Conservation (phyloP, 73 alveolate species). For the Paramecium pentaurelia region DNA sequence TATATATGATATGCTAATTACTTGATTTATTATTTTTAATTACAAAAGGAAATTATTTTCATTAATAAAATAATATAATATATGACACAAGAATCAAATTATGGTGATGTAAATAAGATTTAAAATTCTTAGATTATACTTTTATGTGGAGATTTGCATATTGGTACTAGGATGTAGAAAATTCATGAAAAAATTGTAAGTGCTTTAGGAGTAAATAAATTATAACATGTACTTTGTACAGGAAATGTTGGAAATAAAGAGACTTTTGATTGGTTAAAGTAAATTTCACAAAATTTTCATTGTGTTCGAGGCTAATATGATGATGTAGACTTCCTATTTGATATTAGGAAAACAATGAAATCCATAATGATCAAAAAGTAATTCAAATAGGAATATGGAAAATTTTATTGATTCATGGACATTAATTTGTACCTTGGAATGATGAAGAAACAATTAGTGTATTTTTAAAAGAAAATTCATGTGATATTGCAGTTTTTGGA, state of each 20-base stretch:
- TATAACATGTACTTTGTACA: constrained; percentile 88
- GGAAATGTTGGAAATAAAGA: constrained; percentile 94
- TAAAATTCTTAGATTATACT: constrained; percentile 69
- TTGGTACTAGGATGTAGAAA: constrained; percentile 83
- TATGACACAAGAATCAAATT: not conserved
- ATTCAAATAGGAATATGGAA: constrained; percentile 85
- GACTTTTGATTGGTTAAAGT: constrained; percentile 88
- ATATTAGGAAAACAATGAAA: constrained; percentile 73
- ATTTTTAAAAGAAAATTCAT: constrained; percentile 80
- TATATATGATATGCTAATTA: no score
- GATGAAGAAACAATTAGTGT: constrained; percentile 91
- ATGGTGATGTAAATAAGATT: constrained; percentile 4
- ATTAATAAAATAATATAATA: not conserved
- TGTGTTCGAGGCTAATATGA: constrained; percentile 92
- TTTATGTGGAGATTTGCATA: constrained; percentile 84
- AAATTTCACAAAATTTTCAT: constrained; percentile 71
- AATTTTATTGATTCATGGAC: constrained; percentile 92
- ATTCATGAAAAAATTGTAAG: constrained; percentile 84
- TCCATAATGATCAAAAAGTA: constrained; percentile 62
- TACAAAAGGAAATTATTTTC: not conserved
- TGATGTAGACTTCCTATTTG: constrained; percentile 60
- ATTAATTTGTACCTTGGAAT: constrained; percentile 95
- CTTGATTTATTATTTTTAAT: no score
- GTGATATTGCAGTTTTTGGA: constrained; percentile 91
- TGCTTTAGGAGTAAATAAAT: constrained; percentile 77